phyloP scores from a whole-genome alignment of 768 basidiomycete species.

The Auricularia cornea region DNA sequence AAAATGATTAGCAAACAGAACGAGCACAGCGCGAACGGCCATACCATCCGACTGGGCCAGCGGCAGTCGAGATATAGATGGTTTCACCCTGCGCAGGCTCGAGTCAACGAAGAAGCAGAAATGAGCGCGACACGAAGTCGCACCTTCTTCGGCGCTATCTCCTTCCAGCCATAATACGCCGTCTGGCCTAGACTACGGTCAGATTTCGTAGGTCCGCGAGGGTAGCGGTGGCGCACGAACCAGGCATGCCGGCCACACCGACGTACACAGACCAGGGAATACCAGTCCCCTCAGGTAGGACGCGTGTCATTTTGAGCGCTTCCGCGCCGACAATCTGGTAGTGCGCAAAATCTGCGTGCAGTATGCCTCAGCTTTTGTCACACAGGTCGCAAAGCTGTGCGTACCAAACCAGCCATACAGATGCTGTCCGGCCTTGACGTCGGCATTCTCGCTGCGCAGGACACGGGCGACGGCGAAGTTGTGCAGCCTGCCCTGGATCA shows the following conservation, averaged over 20 bases:
- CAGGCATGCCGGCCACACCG: conserved; percentile 41
- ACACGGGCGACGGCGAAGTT: conserved; percentile 36
- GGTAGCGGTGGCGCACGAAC: not conserved
- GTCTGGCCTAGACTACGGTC: conserved; percentile 18
- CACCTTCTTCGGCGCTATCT: conserved; percentile 33
- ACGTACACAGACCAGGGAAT: conserved; percentile 43
- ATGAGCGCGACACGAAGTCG: too few species aligned
- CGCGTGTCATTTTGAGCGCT: conserved; percentile 10
- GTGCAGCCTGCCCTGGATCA: conserved; percentile 13
- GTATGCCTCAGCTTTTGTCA: conserved; percentile 12
- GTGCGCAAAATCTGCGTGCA: conserved; percentile 30
- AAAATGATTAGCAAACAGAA: not conserved
- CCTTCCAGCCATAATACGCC: conserved; percentile 34
- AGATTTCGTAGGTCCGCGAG: not conserved
- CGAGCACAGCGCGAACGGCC: conserved; percentile 13
- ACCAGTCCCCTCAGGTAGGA: conserved; percentile 34
- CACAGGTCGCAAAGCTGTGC: not conserved
- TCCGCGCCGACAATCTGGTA: conserved; percentile 24
- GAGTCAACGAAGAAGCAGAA: not conserved
- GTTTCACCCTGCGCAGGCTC: conserved; percentile 36
- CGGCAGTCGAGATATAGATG: conserved; percentile 40
- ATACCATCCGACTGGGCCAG: conserved; percentile 53
- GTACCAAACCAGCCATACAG: conserved; percentile 27
- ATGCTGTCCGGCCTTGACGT: conserved; percentile 31
- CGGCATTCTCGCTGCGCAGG: conserved; percentile 32